Evolutionary conservation across 805 yeast species (phyloP), one percentile per base, ranked within the genome.

Genomic region (Komagataella mondaviorum): DNA sequence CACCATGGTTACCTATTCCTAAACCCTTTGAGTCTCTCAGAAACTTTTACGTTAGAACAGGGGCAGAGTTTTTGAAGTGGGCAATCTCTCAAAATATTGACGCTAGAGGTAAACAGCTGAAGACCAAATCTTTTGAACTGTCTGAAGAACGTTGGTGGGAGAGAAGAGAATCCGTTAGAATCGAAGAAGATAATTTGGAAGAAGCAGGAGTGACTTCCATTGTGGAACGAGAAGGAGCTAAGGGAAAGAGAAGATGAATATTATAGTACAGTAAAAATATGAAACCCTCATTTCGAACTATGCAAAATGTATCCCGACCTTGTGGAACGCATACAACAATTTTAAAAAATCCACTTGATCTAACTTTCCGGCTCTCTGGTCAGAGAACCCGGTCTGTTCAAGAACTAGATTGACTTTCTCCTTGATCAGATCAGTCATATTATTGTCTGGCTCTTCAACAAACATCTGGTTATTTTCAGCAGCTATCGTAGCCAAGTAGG

Each of bases 81-180:
- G 88, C 95, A 1, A 85, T 89, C 56, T 83, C 93, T 4, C 85
- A 83, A 62, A 85, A 88, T 59, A 76, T 85, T 58, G 90, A 85
- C 53, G 83, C 88, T 12, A 79, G 95, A 60, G 98, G 96, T 51
- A 91, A 91, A 64, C 83, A 86, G 60, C 75, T 91, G 65, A 90
- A 91, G 69, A 83, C 84, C 51, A 85, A 87, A 47, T 84, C 97
- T 0, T 91, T 91, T 63, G 96, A 89, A 55, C 68, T 91, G 54
- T 85, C 93, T 64, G 96, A 90, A 67, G 91, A 85, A 57, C 80
- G 99, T 70, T 91, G 96, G 93, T 91, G 98, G 98, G 98, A 91
- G 64, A 85, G 98, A 71, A 81, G 97, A 69, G 98, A 91, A 59
- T 91, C 83, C 60, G 83, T 91, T 22, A 82, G 95, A 63, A 76